Conservation (phyloP, 2,329 filamentous ascomycete species). For the Penicillium decumbens region DNA sequence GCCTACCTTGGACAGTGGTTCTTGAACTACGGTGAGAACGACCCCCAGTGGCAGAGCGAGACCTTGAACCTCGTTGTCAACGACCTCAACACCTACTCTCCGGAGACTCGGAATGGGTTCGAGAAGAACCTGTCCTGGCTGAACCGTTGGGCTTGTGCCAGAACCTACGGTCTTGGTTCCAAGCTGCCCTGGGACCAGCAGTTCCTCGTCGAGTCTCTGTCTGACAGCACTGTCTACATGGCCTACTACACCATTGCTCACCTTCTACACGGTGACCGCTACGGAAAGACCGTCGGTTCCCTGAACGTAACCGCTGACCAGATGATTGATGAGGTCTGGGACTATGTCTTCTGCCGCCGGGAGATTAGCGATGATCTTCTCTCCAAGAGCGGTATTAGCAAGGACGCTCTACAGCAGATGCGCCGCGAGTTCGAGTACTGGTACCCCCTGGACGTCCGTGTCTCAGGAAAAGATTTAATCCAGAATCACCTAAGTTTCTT, state of each 20-base stretch:
- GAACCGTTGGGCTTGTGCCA: constrained; percentile 89
- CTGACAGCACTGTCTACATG: constrained; percentile 84
- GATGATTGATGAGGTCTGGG: constrained; percentile 94
- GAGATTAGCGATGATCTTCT: constrained; percentile 64
- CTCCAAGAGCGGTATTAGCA: constrained; percentile 63
- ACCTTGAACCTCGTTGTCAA: constrained; percentile 69
- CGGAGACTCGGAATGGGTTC: constrained; percentile 73
- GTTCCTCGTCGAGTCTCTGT: constrained; percentile 88
- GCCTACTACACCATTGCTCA: constrained; percentile 60
- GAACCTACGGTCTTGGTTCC: constrained; percentile 86
- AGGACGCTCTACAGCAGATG: constrained; percentile 71
- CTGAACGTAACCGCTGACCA: constrained; percentile 72
- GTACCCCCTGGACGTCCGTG: constrained; percentile 85
- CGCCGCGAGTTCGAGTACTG: constrained; percentile 93
- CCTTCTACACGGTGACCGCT: constrained; percentile 75
- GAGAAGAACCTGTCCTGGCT: constrained; percentile 86
- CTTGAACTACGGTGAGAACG: constrained; percentile 87
- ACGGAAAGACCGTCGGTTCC: constrained; percentile 66
- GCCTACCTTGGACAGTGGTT: constrained; percentile 97
- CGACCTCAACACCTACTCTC: constrained; percentile 72
- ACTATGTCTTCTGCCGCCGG: constrained; percentile 82
- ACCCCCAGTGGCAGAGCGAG: constrained; percentile 69
- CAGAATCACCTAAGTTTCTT: too few species aligned
- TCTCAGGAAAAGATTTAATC: constrained; percentile 87
- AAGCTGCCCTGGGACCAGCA: constrained; percentile 90